Evolutionary conservation across 2,329 filamentous ascomycete species (phyloP).

Genomic region (Eurotiales sp.): DNA sequence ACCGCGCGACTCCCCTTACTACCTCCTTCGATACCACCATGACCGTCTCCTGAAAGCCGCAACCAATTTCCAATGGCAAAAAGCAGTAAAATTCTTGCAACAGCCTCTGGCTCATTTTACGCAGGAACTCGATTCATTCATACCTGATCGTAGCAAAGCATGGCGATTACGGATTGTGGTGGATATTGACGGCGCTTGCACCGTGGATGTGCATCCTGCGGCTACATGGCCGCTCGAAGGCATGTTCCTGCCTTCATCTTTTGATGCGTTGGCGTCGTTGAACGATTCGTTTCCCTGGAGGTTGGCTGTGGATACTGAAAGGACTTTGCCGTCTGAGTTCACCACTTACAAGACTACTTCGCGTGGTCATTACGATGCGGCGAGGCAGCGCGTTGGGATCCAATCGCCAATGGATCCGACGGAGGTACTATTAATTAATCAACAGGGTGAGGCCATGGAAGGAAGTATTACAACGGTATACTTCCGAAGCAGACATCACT

Average conservation of each 20-base stretch:
- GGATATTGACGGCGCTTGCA: slow-evolving; percentile 26
- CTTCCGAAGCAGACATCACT: slow-evolving; percentile 52
- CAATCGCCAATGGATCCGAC: slow-evolving; percentile 39
- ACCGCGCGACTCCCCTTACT: slow-evolving; percentile 58
- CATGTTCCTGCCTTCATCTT: slow-evolving; percentile 25
- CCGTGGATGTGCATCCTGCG: slow-evolving; percentile 30
- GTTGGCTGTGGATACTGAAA: slow-evolving; percentile 51
- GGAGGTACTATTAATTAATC: slow-evolving; percentile 74
- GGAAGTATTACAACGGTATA: slow-evolving; percentile 80
- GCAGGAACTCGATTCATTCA: slow-evolving; percentile 26
- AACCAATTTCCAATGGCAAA: slow-evolving; percentile 46
- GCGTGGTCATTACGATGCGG: slow-evolving; percentile 67
- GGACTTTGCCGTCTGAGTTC: slow-evolving; percentile 56
- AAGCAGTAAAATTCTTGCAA: slow-evolving; percentile 28
- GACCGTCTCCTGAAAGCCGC: slow-evolving; percentile 68
- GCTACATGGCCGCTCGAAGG: slow-evolving; percentile 22
- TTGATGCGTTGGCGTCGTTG: slow-evolving; percentile 3
- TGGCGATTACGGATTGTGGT: slow-evolving; percentile 38
- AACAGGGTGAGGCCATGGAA: slow-evolving; percentile 70
- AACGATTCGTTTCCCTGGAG: slow-evolving; percentile 35
- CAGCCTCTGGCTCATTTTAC: slow-evolving; percentile 28
- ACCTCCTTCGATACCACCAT: slow-evolving; percentile 74
- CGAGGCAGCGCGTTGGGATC: slow-evolving; percentile 61
- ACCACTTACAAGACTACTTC: slow-evolving; percentile 84
- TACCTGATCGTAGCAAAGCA: slow-evolving; percentile 30